These are phyloP conservation scores for Lactifluus hygrophoroides DNA, from an alignment of 768 basidiomycete species.

Conservation along the genomic window DNA sequence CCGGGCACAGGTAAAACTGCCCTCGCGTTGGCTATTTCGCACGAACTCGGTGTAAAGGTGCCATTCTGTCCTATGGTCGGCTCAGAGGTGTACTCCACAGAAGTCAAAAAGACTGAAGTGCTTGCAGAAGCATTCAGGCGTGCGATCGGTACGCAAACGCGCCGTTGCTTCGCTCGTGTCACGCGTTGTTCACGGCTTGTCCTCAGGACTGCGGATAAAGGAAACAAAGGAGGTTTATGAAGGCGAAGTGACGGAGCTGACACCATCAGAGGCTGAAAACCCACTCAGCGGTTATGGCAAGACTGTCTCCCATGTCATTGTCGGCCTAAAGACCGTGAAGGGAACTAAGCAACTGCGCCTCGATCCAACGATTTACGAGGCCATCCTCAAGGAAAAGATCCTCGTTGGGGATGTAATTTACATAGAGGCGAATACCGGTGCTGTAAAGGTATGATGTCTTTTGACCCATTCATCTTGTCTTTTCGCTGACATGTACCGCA, in stretches of 20 bases:
- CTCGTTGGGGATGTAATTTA: slow-evolving; percentile 96
- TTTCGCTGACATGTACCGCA: not conserved
- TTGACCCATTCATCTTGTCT: not conserved
- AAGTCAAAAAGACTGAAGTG: slow-evolving; percentile 99
- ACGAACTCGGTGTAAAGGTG: slow-evolving; percentile 89
- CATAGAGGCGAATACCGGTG: slow-evolving; percentile 87
- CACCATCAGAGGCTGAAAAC: slow-evolving; percentile 94
- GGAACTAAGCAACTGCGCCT: slow-evolving; percentile 89
- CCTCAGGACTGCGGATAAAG: slow-evolving; percentile 87
- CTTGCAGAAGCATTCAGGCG: slow-evolving; percentile 89
- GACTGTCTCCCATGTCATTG: slow-evolving; percentile 95
- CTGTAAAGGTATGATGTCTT: slow-evolving; percentile 70
- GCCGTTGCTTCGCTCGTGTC: not conserved
- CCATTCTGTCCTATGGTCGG: slow-evolving; percentile 99
- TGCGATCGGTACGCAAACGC: slow-evolving; percentile 72
- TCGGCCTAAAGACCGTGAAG: slow-evolving; percentile 84
- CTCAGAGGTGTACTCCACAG: slow-evolving; percentile 90
- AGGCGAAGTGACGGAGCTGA: slow-evolving; percentile 95
- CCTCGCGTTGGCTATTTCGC: slow-evolving; percentile 88
- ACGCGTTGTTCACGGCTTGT: not conserved
- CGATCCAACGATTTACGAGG: slow-evolving; percentile 94
- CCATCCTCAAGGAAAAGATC: slow-evolving; percentile 95
- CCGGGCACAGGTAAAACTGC: slow-evolving; percentile 99
- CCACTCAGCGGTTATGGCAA: slow-evolving; percentile 97
- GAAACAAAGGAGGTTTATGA: slow-evolving; percentile 99